phyloP scores from a whole-genome alignment of 768 basidiomycete species.

The Tylopilus plumbeoviolaceoides region DNA sequence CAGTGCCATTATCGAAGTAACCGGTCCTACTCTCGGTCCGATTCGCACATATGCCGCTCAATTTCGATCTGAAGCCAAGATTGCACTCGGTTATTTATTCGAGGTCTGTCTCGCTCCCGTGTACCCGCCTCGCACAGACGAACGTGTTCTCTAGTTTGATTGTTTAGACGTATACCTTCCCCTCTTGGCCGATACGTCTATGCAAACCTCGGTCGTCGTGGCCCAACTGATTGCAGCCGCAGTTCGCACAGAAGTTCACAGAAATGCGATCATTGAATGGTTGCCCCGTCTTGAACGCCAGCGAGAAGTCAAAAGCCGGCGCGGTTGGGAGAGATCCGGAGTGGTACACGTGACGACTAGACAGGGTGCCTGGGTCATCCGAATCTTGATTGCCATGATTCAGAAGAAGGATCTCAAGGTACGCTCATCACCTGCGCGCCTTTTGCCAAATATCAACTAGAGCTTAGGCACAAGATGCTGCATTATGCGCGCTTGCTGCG shows the following conservation, averaged over 20 bases:
- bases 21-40: too few relatives aligned
- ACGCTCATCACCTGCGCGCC: not conserved
- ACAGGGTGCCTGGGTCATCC: constrained; percentile 58
- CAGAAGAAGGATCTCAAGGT: constrained; percentile 55
- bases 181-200: constrained; percentile 41
- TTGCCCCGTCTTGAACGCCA: constrained; percentile 50
- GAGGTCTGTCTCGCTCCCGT: constrained; percentile 36
- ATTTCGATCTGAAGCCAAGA: constrained; percentile 48
- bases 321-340: constrained; percentile 72
- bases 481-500: constrained; percentile 58
- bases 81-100: constrained; percentile 57
- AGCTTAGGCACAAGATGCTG: constrained; percentile 60
- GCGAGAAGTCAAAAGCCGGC: constrained; percentile 47
- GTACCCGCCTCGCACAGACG: not conserved
- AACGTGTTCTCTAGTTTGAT: constrained; percentile 39
- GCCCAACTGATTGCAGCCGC: constrained; percentile 56
- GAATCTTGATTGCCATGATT: constrained; percentile 47
- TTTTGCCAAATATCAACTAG: not conserved
- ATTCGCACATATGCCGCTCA: constrained; percentile 33
- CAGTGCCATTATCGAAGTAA: too few relatives aligned
- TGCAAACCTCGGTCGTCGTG: constrained; percentile 44
- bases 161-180: constrained; percentile 67
- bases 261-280: constrained; percentile 47
- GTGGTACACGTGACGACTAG: constrained; percentile 36
- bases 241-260: too few relatives aligned